Conservation (phyloP, 2,329 filamentous ascomycete genomes). For the Monosporascus sp. region DNA sequence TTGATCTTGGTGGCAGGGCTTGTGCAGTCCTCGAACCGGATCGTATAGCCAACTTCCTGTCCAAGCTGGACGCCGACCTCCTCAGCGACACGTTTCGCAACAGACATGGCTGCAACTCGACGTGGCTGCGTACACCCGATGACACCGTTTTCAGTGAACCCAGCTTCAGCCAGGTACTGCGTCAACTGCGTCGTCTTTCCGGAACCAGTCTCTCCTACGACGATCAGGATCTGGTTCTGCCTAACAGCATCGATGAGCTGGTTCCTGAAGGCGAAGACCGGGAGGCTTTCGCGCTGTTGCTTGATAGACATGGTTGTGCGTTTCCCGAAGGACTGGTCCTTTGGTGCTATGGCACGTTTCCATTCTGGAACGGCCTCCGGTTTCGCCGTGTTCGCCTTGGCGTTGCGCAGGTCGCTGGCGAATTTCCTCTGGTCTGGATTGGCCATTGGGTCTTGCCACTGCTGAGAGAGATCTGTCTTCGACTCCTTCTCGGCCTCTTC, state of each 20-base stretch:
- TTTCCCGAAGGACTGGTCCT: slow-evolving; percentile 77
- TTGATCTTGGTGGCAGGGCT: slow-evolving; percentile 88
- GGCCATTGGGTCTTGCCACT: slow-evolving; percentile 98
- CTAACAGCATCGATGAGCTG: slow-evolving; percentile 82
- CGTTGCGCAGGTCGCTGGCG: slow-evolving; percentile 74
- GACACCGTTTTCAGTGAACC: slow-evolving; percentile 79
- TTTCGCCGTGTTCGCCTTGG: slow-evolving; percentile 52
- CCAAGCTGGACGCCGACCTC: slow-evolving; percentile 90
- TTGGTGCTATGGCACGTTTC: slow-evolving; percentile 78
- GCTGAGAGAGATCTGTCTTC: slow-evolving; percentile 77
- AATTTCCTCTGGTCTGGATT: slow-evolving; percentile 80
- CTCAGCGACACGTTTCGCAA: slow-evolving; percentile 92
- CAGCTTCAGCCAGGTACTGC: slow-evolving; percentile 89
- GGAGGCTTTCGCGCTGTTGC: slow-evolving; percentile 83
- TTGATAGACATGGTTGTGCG: slow-evolving; percentile 90
- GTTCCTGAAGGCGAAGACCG: slow-evolving; percentile 82
- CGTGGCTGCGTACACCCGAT: slow-evolving; percentile 96
- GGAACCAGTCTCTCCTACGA: slow-evolving; percentile 94
- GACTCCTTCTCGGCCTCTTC: slow-evolving; percentile 71
- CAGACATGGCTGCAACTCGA: slow-evolving; percentile 95
- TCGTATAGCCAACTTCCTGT: slow-evolving; percentile 92
- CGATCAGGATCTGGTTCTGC: slow-evolving; percentile 87
- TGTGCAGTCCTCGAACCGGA: slow-evolving; percentile 94
- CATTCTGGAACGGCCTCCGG: slow-evolving; percentile 79
- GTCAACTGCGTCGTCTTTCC: slow-evolving; percentile 97